Conservation (phyloP, 805 yeast genomes). For the Vanderwaltozyma tropicalis region DNA sequence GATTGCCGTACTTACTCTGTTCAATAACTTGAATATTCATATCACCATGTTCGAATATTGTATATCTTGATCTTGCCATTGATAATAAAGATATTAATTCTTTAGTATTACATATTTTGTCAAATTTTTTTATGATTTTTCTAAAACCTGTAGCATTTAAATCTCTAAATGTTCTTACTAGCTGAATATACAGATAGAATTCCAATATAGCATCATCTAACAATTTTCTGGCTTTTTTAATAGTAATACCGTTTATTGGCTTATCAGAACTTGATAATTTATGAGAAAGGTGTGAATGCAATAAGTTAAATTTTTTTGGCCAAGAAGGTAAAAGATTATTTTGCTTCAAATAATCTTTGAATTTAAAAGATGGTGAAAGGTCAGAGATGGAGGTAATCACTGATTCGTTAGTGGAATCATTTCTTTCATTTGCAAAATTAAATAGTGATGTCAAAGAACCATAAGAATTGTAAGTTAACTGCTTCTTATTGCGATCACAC, state of each 20-base stretch:
- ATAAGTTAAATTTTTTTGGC: conserved; percentile 10
- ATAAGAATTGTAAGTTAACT: conserved; percentile 1
- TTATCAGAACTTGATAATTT: not conserved
- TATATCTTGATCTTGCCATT: conserved; percentile 16
- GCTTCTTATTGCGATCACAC: not conserved
- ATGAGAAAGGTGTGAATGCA: not conserved
- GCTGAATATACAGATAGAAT: conserved; percentile 23
- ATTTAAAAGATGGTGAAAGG: not conserved
- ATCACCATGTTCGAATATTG: conserved; percentile 19
- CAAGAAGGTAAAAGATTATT: conserved; percentile 24
- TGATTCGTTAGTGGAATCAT: not conserved
- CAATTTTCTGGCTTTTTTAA: conserved; percentile 7
- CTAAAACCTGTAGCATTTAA: conserved; percentile 82
- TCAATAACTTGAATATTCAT: conserved; percentile 10
- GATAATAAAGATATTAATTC: conserved; percentile 21
- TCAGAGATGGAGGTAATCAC: not conserved
- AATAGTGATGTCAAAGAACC: conserved; percentile 3
- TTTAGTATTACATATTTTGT: conserved; percentile 38
- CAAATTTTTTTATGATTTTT: conserved; percentile 83
- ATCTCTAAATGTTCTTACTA: conserved; percentile 41
- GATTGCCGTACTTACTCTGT: not conserved
- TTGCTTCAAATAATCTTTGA: conserved; percentile 10
- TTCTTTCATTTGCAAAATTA: not conserved
- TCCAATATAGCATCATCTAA: conserved; percentile 24
- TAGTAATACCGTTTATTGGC: not conserved